These are phyloP conservation scores for Leavenworthia alabamica DNA, from an alignment of 345 rosid genomes.

Conservation along the genomic window DNA sequence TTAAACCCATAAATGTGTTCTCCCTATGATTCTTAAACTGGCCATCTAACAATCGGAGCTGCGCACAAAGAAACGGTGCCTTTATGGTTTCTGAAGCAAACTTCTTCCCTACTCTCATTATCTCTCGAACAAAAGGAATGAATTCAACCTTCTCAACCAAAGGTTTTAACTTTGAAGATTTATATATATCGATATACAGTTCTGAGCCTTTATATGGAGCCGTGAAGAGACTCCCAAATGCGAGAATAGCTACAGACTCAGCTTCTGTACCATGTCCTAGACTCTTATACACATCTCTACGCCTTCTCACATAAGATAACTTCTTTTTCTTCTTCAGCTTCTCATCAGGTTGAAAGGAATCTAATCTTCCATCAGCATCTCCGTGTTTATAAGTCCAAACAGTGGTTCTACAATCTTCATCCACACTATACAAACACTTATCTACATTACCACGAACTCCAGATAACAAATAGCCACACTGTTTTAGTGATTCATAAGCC, in stretches of 20 bases:
- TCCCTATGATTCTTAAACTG: constrained; percentile 93
- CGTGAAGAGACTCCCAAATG: constrained; percentile 87
- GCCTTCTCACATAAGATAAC: constrained; percentile 53
- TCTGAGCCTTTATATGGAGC: constrained; percentile 76
- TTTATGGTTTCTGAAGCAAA: constrained; percentile 49
- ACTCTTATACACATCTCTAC: constrained; percentile 49
- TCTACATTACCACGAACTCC: constrained; percentile 59
- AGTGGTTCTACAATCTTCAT: constrained; percentile 78
- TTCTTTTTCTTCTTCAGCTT: constrained; percentile 76
- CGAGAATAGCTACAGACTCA: constrained; percentile 50
- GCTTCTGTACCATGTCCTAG: constrained; percentile 77
- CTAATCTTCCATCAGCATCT: constrained; percentile 51
- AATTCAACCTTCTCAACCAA: constrained; percentile 54
- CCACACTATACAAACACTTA: constrained; percentile 56
- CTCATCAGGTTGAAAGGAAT: constrained; percentile 73
- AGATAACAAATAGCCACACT: constrained; percentile 62
- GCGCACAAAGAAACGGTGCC: constrained; percentile 76
- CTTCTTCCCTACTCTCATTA: constrained; percentile 52
- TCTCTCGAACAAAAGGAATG: constrained; percentile 73
- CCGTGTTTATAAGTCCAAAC: constrained; percentile 69
- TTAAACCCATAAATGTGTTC: constrained; percentile 50
- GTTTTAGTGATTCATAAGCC: constrained; percentile 44
- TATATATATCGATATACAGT: constrained; percentile 52
- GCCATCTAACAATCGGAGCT: constrained; percentile 87
- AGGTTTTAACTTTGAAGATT: constrained; percentile 41